Conservation (phyloP, 2,329 filamentous ascomycete genomes). For the Diaporthe sp. region DNA sequence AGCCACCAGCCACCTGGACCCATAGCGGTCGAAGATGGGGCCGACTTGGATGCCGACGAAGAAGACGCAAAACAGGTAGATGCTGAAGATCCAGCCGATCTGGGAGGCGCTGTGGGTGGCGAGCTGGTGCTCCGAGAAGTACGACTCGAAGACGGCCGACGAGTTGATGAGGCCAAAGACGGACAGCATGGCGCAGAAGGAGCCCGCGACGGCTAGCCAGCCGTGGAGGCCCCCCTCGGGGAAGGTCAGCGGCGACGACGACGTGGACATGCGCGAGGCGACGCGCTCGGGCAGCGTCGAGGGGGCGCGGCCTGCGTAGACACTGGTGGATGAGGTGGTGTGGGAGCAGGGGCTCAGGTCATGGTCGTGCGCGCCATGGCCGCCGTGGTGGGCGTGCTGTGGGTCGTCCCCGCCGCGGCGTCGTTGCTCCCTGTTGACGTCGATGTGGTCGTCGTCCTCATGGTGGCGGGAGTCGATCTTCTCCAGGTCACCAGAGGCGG, state of each 20-base stretch:
- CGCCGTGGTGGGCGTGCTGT: background rate
- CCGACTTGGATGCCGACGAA: constrained; percentile 87
- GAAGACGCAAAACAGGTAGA: constrained; percentile 86
- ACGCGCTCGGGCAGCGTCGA: constrained; percentile 38
- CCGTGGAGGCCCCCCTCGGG: constrained; percentile 81
- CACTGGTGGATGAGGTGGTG: constrained; percentile 20
- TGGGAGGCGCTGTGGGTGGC: constrained; percentile 74
- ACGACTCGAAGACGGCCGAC: constrained; percentile 83
- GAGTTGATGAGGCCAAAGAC: constrained; percentile 82
- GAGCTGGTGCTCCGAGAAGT: constrained; percentile 81
- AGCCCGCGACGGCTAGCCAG: constrained; percentile 84
- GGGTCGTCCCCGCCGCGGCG: background rate
- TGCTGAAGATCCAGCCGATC: constrained; percentile 89
- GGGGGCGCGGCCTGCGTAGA: constrained; percentile 12
- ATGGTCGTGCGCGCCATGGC: background rate
- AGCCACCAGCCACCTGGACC: constrained; percentile 76
- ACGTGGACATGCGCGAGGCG: constrained; percentile 40
- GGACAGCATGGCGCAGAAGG: constrained; percentile 79
- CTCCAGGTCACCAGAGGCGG: constrained; percentile 39
- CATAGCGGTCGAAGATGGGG: constrained; percentile 83
- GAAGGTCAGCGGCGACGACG: constrained; percentile 60
- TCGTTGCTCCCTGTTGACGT: constrained; percentile 36
- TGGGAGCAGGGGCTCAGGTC: constrained; percentile 30
- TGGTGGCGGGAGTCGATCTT: constrained; percentile 40
- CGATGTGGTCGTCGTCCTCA: constrained; percentile 32